Percentiles rank a stretch among this genome's conserved stretches.
Conservation (phyloP, 139 green algal genomes). For the Chlamydomonas applanata region DNA sequence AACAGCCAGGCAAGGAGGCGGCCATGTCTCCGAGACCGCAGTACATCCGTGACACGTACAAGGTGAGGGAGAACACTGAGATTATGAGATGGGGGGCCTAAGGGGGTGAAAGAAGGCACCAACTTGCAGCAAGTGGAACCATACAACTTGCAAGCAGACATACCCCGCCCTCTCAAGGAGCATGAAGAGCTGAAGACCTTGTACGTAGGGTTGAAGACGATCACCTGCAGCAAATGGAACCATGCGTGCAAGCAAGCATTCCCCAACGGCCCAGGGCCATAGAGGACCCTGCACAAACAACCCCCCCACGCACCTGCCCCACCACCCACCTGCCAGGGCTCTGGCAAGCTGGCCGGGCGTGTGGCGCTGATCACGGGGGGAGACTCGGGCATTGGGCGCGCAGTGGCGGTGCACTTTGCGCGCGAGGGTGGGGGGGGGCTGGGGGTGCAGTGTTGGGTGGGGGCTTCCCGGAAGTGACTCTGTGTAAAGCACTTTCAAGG, state of each 20-base stretch:
- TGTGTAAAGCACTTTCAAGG: background rate
- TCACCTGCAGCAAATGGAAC: background rate
- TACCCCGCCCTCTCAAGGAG: background rate
- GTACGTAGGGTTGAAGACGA: background rate
- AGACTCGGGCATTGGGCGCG: slow-evolving; percentile 52
- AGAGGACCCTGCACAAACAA: too few relatives aligned
- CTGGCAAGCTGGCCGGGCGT: slow-evolving; percentile 42
- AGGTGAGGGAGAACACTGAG: slow-evolving; percentile 35
- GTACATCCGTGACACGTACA: slow-evolving; percentile 43
- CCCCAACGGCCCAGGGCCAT: too few relatives aligned
- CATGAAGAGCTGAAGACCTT: background rate
- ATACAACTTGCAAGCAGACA: too few relatives aligned
- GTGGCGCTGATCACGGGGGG: slow-evolving; percentile 50
- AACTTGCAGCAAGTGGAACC: too few relatives aligned
- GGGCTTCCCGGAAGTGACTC: background rate
- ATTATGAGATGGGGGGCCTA: slow-evolving; percentile 34
- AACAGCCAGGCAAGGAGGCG: slow-evolving; percentile 34
- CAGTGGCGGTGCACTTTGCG: slow-evolving; percentile 51
- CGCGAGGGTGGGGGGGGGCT: slow-evolving; percentile 27
- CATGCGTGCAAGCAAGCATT: background rate
- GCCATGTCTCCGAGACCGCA: slow-evolving; percentile 41
- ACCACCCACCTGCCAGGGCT: background rate
- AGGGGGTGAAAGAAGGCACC: background rate
- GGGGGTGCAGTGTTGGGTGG: background rate
- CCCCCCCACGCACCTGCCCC: too few relatives aligned